Evolutionary conservation across 148 eudicot genomes (phyloP).

Genomic region (Nepenthes gracilis): DNA sequence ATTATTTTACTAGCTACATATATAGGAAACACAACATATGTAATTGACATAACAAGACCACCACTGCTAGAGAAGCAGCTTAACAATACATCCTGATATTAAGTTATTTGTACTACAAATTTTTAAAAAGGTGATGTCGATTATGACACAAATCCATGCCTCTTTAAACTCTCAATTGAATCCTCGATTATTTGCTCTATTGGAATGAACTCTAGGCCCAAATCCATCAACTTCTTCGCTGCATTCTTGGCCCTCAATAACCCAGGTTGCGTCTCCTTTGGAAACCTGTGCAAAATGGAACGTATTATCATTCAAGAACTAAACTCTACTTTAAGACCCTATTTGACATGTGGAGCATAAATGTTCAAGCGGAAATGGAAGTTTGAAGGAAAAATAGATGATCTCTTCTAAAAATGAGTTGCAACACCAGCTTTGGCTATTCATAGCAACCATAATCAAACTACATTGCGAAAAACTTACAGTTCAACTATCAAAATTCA

Average conservation of each 20-base stretch:
- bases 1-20: too few relatives aligned
- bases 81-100: too few relatives aligned
- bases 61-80: too few relatives aligned
- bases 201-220: slow-evolving; percentile 66
- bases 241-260: slow-evolving; percentile 50
- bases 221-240: slow-evolving; percentile 65
- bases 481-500: too few relatives aligned
- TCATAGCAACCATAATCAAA: not conserved
- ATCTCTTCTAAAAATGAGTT: not conserved
- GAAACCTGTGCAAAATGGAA: slow-evolving; percentile 30
- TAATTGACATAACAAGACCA: too few relatives aligned
- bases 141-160: slow-evolving; percentile 62
- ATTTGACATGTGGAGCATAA: too few relatives aligned
- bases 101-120: too few relatives aligned
- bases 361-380: not conserved
- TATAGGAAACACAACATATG: too few relatives aligned
- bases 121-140: not conserved
- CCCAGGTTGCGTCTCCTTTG: slow-evolving; percentile 84
- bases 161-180: slow-evolving; percentile 65
- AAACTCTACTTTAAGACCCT: too few relatives aligned
- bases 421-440: not conserved
- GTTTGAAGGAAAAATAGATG: not conserved
- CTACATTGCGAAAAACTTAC: not conserved
- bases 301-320: not conserved
- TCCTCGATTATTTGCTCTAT: slow-evolving; percentile 85